Evolutionary conservation across 2,329 filamentous ascomycete species (phyloP), one percentile per base, ranked within the genome.

Genomic region (Colletotrichum shisoi): DNA sequence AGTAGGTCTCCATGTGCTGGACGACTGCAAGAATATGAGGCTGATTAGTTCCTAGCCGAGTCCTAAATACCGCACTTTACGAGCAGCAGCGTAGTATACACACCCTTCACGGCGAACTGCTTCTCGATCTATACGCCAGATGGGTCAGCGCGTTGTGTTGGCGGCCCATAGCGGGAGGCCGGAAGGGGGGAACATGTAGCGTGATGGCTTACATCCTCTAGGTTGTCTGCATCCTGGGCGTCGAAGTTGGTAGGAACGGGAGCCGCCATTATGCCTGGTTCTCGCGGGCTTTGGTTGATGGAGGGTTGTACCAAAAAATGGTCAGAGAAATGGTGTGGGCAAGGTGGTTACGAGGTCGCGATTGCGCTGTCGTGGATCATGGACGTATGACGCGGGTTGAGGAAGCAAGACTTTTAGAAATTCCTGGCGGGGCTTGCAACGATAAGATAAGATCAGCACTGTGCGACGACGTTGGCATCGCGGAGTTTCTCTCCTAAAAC

Each of bases 81-180:
- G 21, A 6, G 15, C 5, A 19, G 15, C 9, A 12, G 24, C 4
- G n/a, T 21, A 17, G 4, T 42, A 13, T 34, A 67, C 76, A 52
- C 74, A 93, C 91, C 91, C 84, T 98, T 98, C 74, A 99, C 95
- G 37, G 95, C 95, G 75, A 99, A 99, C 80, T 98, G 95, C 85
- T 97, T 97, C 86, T 99, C 95, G 78, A 99, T 97, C 92, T 96
- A 21, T 7, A 27, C 15, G 54, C 45, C 17, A 61, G n/a, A 40
- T 11, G 48, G 17, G 44, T 67, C 54, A 67, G 64, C 39, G 44
- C 44, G 46, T 54, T 31, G 31, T 24, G 15, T 21, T 44, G 4
- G 17, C 40, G 31, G 48, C 27, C 12, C 34, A 17, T 9, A 39
- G 58, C 62, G 21, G 40, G 24, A 17, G 40, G 7, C 9, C 45